A percentile compares a stretch with the other conserved stretches of the same genome.
Conservation (phyloP, 495 filamentous ascomycete species). For the Penicillium atrosanguineum region DNA sequence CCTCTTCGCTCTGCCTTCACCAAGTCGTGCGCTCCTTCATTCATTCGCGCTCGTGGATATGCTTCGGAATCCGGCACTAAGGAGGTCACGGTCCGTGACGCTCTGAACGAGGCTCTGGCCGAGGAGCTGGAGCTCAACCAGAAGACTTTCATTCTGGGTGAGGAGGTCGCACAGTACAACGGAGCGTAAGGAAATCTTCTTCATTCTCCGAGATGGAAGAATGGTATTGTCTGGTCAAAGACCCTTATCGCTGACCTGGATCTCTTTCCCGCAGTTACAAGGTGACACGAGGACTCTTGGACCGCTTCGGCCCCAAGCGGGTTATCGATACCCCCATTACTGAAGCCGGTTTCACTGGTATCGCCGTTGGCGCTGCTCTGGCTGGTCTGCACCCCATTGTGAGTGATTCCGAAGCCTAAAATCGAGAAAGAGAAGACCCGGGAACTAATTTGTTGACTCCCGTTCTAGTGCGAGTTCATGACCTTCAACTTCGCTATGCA, state of each 20-base stretch:
- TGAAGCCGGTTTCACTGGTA: slow-evolving; percentile 88
- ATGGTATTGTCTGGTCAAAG: background rate
- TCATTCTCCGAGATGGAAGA: background rate
- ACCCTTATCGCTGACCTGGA: slow-evolving; percentile 13
- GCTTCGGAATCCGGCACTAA: slow-evolving; percentile 64
- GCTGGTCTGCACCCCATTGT: slow-evolving; percentile 92
- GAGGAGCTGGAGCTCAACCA: slow-evolving; percentile 93
- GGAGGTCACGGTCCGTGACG: slow-evolving; percentile 95
- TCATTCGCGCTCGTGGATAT: slow-evolving; percentile 44
- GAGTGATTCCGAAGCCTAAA: slow-evolving; percentile 37
- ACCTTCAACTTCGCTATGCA: slow-evolving; percentile 99
- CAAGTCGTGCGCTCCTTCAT: slow-evolving; percentile 46
- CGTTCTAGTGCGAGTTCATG: slow-evolving; percentile 92
- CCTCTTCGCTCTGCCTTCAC: slow-evolving; percentile 52
- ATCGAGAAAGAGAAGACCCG: background rate
- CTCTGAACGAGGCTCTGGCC: slow-evolving; percentile 93
- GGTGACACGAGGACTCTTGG: slow-evolving; percentile 93
- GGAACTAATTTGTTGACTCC: background rate
- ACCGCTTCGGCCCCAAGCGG: slow-evolving; percentile 94
- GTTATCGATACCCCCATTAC: slow-evolving; percentile 99
- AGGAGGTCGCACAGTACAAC: slow-evolving; percentile 99
- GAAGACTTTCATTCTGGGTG: slow-evolving; percentile 93
- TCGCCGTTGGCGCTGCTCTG: slow-evolving; percentile 90
- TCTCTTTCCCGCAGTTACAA: slow-evolving; percentile 66
- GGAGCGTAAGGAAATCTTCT: slow-evolving; percentile 64